Conservation (phyloP, 129 eudicot species). For the Mikania micrantha region DNA sequence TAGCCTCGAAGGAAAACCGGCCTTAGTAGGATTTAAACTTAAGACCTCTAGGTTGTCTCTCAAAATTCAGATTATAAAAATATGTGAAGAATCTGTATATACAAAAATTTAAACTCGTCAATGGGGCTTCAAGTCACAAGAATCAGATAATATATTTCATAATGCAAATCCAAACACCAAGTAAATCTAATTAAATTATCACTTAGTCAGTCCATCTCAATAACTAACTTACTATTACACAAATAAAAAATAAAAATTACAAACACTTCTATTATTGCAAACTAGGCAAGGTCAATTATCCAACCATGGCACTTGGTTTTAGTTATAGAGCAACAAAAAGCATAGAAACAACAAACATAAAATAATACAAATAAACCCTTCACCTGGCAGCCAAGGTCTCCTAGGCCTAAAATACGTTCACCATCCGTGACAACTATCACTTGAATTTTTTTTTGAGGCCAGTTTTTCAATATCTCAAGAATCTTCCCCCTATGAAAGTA, state of each 20-base stretch:
- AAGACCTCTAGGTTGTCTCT: too few species aligned
- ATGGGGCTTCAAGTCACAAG: background rate
- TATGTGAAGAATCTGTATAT: background rate
- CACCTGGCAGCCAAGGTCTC: slow-evolving; percentile 99
- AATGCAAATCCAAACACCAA: background rate
- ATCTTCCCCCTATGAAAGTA: slow-evolving; percentile 63
- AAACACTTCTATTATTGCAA: background rate
- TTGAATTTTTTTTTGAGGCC: slow-evolving; percentile 95
- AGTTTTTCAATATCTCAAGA: slow-evolving; percentile 86
- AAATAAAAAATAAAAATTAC: background rate
- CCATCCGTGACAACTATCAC: slow-evolving; percentile 99
- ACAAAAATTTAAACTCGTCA: background rate
- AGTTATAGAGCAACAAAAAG: background rate
- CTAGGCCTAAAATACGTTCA: slow-evolving; percentile 92
- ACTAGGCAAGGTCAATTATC: background rate
- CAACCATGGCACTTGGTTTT: slow-evolving; percentile 1
- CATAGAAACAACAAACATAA: background rate
- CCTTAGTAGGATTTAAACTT: too few species aligned
- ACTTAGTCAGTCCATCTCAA: background rate
- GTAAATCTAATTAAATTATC: background rate
- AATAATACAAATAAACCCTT: background rate
- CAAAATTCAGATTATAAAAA: background rate
- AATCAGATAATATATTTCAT: background rate
- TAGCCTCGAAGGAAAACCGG: too few species aligned
- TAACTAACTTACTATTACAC: background rate